Base-by-base conservation (phyloP, 2,329 filamentous ascomycete species). In the Corinectria fuckeliana region DNA sequence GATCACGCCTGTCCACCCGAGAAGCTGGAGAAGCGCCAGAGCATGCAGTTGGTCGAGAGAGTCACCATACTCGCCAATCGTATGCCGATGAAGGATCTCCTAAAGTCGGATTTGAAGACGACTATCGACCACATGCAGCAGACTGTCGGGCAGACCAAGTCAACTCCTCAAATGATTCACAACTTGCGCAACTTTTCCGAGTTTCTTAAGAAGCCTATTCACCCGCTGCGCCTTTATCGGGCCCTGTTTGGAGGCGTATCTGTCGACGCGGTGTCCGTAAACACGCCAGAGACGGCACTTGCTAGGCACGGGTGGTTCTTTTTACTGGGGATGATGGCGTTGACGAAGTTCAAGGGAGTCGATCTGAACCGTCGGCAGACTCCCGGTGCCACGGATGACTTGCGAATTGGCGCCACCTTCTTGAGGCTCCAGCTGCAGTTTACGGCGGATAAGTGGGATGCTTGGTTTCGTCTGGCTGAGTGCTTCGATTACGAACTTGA, bases 91-190 rank as follows among this genome's bases (percentile, higher is more conserved):
- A 96, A 94, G 70, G 95, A 98, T 65, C 79, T 98, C 16, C 86
- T 93, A 14, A 98, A 96, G 74, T 95, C 93, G 14, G 92, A 98
- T 56, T 81, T 99, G 53, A 96, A 94, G 73, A 87, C 84, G 14
- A 92, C 93, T 0, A 95, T 99, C 58, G 95, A 99, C 59, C 93
- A 93, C 67, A 92, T 99, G 77, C 93, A 98, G 73, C 88, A 92
- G 66, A 89, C 91, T 5, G 89, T 98, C 53, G 92, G 92, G 1
- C 85, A 86, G 53, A 86, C 90, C 25, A 97, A 93, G 74, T 86
- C 89, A 11, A 90, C 89, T 1, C 86, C 91, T 5, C 88, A 93
- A 61, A 89, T 96, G 76, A 84, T 89, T n/a, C 90, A 95, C 74
- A 99, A 99, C 74, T 84, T 92, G 56, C 89, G 92, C 53, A 88